Base-by-base conservation (phyloP, 768 basidiomycete genomes). In the Mycena maculata region DNA sequence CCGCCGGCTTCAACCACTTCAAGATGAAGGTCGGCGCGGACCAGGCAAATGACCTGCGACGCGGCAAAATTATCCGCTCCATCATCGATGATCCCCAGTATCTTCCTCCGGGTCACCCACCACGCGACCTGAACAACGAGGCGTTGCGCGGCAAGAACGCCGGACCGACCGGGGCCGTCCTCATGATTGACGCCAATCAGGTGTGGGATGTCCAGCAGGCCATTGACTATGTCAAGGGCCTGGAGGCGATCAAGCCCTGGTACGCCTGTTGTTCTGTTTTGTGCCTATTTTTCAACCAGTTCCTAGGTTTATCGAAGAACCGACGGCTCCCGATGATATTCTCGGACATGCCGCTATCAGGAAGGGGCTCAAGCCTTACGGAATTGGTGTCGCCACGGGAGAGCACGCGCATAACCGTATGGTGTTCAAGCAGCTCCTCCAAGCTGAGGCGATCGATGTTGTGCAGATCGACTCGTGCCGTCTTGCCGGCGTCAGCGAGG, bases 121-220 rank as follows among this genome's bases (percentile, higher is more conserved):
- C 86, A 33, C 87, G 88, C 54, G 88, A 92, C 76, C 88, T 90
- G 22, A 82, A 82, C 48, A 80, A 86, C 65, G 82, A 85, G 52
- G 92, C 83, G 45, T 82, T 98, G 36, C 85, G 82, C 42, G 94
- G 91, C 4, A 98, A 98, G 86, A 98, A 98, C 69, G 95, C 96
- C 5, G 95, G 96, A 8, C 95, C 95, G 12, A 95, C 95, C 0
- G 96, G 97, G 6, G 88, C 92, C 33, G 96, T 98, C 48, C 83
- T 98, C 49, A 98, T 98, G 96, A 93, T 98, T 67, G 96, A 98
- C 78, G 93, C 96, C 41, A 99, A 99, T 79, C 96, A 98, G 79
- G 92, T 96, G 8, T 96, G 94, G 94, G 96, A 97, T 71, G 97
- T 99, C 18, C 84, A 90, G 30, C 88, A 96, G 77, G 96, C 97